Percentiles rank a stretch among this genome's conserved stretches.
phyloP scores from a whole-genome alignment of 805 yeast species.

The Saccharomyces jurei region DNA sequence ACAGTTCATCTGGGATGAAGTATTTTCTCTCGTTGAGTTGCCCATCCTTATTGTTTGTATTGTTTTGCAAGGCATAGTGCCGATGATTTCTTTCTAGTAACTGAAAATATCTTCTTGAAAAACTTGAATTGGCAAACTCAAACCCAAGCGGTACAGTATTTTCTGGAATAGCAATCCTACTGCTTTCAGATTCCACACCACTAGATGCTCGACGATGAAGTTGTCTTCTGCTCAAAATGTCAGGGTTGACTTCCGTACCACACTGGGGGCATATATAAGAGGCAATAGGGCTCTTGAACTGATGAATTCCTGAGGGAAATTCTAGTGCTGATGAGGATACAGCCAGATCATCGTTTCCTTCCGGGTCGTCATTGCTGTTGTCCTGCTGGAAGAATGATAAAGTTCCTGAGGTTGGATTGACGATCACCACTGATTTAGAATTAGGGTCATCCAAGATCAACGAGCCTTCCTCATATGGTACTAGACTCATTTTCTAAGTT shows the following conservation, averaged over 20 bases:
- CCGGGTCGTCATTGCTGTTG: background rate
- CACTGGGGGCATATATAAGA: conserved; percentile 26
- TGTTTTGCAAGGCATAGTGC: conserved; percentile 5
- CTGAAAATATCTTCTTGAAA: conserved; percentile 17
- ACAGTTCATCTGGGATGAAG: conserved; percentile 45
- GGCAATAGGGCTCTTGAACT: conserved; percentile 12
- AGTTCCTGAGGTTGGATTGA: conserved; percentile 21
- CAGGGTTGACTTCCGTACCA: conserved; percentile 21
- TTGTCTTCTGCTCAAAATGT: background rate
- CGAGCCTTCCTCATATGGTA: conserved; percentile 22
- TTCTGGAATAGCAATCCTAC: background rate
- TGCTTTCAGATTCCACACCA: background rate
- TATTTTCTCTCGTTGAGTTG: conserved; percentile 1
- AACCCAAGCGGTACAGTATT: background rate
- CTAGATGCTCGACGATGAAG: background rate
- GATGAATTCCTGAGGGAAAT: background rate
- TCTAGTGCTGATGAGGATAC: background rate
- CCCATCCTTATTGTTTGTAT: background rate
- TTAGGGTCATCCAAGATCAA: conserved; percentile 24
- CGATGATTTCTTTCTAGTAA: conserved; percentile 14
- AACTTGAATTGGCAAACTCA: conserved; percentile 4
- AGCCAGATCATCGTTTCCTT: background rate
- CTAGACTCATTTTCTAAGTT: conserved; percentile 16
- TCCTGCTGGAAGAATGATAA: conserved; percentile 19
- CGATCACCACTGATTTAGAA: conserved; percentile 25